Evolutionary conservation across 345 rosid species (phyloP).

Genomic region (Mercurialis annua): DNA sequence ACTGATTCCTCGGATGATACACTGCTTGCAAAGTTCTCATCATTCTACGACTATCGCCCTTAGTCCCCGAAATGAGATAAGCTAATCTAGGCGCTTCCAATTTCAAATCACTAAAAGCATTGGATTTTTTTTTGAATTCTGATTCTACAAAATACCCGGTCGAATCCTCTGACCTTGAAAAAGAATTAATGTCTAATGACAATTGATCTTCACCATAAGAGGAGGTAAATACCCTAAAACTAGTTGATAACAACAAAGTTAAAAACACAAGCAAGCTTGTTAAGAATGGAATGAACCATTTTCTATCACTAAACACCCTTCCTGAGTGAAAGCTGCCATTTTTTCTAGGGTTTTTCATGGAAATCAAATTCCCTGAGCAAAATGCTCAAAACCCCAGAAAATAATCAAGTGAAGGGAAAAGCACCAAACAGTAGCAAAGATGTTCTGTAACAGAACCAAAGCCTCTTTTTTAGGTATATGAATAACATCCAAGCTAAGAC

Average conservation of each 20-base stretch:
- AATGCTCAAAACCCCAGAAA: neutral
- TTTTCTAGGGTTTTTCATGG: slow-evolving; percentile 43
- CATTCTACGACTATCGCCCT: slow-evolving; percentile 89
- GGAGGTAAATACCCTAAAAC: slow-evolving; percentile 38
- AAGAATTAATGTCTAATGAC: slow-evolving; percentile 45
- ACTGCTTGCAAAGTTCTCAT: slow-evolving; percentile 92
- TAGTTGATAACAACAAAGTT: slow-evolving; percentile 50
- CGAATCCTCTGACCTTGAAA: slow-evolving; percentile 46
- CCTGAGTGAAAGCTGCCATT: slow-evolving; percentile 55
- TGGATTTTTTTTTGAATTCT: slow-evolving; percentile 38
- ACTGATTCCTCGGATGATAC: slow-evolving; percentile 94
- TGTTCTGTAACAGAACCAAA: slow-evolving; percentile 12
- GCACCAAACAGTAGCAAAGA: slow-evolving; percentile 13
- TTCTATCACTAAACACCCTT: slow-evolving; percentile 64
- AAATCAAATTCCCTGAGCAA: slow-evolving; percentile 11
- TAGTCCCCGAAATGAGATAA: slow-evolving; percentile 88
- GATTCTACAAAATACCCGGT: slow-evolving; percentile 73
- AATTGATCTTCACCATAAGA: slow-evolving; percentile 48
- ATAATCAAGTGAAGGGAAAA: slow-evolving; percentile 3
- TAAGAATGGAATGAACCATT: slow-evolving; percentile 77
- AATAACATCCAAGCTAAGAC: slow-evolving; percentile 18
- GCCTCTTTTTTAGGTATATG: slow-evolving; percentile 8
- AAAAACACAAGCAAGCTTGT: slow-evolving; percentile 71
- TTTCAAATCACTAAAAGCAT: slow-evolving; percentile 19
- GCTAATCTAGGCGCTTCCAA: slow-evolving; percentile 73